Base-by-base conservation (phyloP, 1,139 yeast genomes). In the Yamadazyma spencermartinsiae region DNA sequence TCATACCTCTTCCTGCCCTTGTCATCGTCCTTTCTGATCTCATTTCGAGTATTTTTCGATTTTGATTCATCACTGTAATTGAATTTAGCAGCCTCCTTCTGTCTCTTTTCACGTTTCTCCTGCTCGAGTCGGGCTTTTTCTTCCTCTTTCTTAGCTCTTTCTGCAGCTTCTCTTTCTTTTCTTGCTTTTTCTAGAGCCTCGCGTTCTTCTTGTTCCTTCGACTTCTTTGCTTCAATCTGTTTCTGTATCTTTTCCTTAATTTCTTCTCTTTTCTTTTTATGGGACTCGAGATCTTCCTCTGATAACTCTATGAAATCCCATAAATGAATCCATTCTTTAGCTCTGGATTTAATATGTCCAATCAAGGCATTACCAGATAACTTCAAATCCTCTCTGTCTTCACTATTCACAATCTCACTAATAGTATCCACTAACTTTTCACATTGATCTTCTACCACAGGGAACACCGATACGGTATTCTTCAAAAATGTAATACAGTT, bases 401-500 rank as follows among this genome's bases (percentile, higher is more conserved):
- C 98, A 1, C 60, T 57, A 2, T 55, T 48, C 9, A 78, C 59
- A 26, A 86, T 75, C 1, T 58, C 50, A 30, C 76, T 71, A 35
- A 89, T 65, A 4, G 73, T 63, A 14, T 63, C 65, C 4, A 74
- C 63, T 7, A 87, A 58, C 9, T 56, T 47, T 42, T 79, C 80
- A 33, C 92, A 83, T 41, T 86, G 94, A 29, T 76, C 80, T 38
- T 80, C 82, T 19, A 87, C 77, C 11, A 69, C 65, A 0, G 96
- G 96, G 55, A 81, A 87, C 7, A 76, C 73, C 1, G 76, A 73
- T 23, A 85, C 63, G 43, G 84, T 63, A 48, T 80, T 82, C 55
- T 84, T 87, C 63, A 90, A 66, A 50, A 88, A 79, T 2, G 86
- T 84, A 43, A 90, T 86, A 2, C 88, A 77, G 59, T 89, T 90